These are phyloP conservation scores for Choanephora cucurbitarum DNA, from an alignment of 371 early-diverging fungal genomes.

Conservation along the genomic window DNA sequence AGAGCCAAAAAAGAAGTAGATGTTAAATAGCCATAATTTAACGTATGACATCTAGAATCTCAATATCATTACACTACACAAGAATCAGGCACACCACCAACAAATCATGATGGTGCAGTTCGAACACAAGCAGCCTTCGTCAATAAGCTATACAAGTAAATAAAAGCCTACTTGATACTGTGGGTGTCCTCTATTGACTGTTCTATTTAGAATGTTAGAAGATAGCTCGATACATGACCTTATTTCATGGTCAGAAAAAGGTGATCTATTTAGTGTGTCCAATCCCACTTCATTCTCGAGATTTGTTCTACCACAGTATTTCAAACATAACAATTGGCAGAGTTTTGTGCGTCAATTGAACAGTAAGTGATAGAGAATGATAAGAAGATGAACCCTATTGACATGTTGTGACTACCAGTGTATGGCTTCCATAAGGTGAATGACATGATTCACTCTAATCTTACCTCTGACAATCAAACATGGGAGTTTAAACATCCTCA, in stretches of 20 bases:
- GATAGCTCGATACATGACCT: constrained; percentile 56
- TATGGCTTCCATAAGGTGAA: constrained; percentile 63
- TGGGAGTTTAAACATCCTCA: constrained; percentile 75
- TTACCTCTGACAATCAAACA: constrained; percentile 57
- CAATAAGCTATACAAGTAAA: constrained; percentile 66
- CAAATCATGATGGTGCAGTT: constrained; percentile 3
- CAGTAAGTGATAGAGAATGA: constrained; percentile 50
- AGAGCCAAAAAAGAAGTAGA: neutral
- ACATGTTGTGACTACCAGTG: too few species aligned
- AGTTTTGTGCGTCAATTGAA: constrained; percentile 89
- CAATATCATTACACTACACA: neutral
- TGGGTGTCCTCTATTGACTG: neutral
- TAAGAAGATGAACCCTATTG: too few species aligned
- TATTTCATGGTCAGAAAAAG: constrained; percentile 65
- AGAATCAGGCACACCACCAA: neutral
- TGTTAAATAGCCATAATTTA: neutral
- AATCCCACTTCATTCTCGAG: constrained; percentile 60
- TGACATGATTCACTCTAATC: constrained; percentile 62
- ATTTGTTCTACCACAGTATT: constrained; percentile 70
- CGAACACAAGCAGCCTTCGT: constrained; percentile 67
- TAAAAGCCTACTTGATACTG: neutral
- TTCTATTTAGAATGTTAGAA: constrained; percentile 62
- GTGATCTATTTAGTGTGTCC: constrained; percentile 66
- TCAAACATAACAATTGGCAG: constrained; percentile 87
- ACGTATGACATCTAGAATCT: constrained; percentile 4